Evolutionary conservation across 495 filamentous ascomycete species (phyloP).

Genomic region (Penicillium odoratum): DNA sequence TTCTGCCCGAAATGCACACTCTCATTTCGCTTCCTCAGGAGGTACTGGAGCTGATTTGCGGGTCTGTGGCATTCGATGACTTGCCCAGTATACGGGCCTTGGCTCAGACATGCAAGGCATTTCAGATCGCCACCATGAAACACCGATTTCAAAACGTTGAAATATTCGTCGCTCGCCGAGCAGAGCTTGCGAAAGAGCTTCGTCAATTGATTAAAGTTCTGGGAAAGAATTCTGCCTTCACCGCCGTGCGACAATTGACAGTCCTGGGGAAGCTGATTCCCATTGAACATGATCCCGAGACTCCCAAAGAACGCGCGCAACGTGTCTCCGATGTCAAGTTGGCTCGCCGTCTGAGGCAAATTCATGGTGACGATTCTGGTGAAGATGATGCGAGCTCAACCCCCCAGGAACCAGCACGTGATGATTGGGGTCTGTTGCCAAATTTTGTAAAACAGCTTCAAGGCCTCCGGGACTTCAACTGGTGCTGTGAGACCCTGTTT

Average conservation of each 20-base stretch:
- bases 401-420: neutral
- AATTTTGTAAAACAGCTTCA: neutral
- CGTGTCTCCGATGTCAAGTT: neutral
- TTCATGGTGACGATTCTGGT: neutral
- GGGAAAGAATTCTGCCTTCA: neutral
- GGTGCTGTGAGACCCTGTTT: neutral
- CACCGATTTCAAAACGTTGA: neutral
- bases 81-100: neutral
- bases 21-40: neutral
- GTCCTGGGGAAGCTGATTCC: neutral
- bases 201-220: neutral
- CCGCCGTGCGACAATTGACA: neutral
- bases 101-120: neutral
- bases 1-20: neutral
- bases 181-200: neutral
- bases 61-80: neutral
- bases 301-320: neutral
- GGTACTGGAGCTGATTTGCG: neutral
- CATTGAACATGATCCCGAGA: neutral
- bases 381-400: neutral
- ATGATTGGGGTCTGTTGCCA: neutral
- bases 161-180: neutral
- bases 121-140: neutral
- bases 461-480: neutral
- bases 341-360: neutral